Evolutionary conservation across 345 rosid species (phyloP).

Genomic region (Gossypioides kirkii): DNA sequence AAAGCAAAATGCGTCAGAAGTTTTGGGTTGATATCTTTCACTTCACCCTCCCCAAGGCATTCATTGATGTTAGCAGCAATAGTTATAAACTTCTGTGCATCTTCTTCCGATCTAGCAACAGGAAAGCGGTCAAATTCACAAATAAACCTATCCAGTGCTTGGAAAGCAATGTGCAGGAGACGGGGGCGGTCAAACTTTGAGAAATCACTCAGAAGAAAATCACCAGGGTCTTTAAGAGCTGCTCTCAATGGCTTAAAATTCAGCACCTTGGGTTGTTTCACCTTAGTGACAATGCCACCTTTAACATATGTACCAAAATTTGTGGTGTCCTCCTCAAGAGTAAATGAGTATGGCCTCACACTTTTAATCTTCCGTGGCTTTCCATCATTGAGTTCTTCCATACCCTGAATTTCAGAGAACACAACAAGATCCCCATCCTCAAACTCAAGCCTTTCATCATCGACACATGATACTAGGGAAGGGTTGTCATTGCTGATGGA

Average conservation of each 20-base stretch:
- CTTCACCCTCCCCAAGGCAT: conserved; percentile 56
- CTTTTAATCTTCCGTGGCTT: conserved; percentile 84
- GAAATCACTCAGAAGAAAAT: conserved; percentile 90
- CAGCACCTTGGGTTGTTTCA: conserved; percentile 78
- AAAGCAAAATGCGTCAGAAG: conserved; percentile 82
- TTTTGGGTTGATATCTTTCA: conserved; percentile 68
- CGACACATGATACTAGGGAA: conserved; percentile 78
- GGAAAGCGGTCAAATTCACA: conserved; percentile 70
- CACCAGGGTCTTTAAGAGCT: conserved; percentile 89
- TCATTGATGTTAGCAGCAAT: conserved; percentile 58
- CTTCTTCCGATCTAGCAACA: conserved; percentile 86
- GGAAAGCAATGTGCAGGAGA: conserved; percentile 87
- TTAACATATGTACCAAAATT: conserved; percentile 57
- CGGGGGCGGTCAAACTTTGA: conserved; percentile 92
- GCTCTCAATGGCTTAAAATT: conserved; percentile 81
- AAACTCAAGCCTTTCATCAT: conserved; percentile 94
- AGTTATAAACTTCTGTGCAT: conserved; percentile 70
- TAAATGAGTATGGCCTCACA: conserved; percentile 21
- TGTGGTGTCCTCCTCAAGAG: conserved; percentile 81
- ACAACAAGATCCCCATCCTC: conserved; percentile 58
- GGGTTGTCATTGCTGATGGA: conserved; percentile 35
- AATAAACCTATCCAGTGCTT: conserved; percentile 79
- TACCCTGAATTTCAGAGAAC: conserved; percentile 2
- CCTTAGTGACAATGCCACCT: conserved; percentile 97
- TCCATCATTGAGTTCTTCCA: conserved; percentile 45